These are phyloP conservation scores for Aspergillus sojae DNA, from an alignment of 2,329 filamentous ascomycete genomes.

Conservation along the genomic window DNA sequence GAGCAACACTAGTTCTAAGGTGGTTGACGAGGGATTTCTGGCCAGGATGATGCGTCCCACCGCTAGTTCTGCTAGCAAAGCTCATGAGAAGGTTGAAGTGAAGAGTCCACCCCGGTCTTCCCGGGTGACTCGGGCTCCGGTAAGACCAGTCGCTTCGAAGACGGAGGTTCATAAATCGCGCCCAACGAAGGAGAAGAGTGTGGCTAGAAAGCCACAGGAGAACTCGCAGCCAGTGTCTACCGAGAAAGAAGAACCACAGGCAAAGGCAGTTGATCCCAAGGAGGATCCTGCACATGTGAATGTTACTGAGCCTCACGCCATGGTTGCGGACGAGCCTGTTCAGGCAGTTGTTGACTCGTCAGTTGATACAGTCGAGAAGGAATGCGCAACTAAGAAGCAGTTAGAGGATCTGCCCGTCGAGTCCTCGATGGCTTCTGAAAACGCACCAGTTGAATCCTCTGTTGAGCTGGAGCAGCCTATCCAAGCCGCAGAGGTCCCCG, in stretches of 20 bases:
- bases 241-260: conserved; percentile 3
- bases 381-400: conserved; percentile 4
- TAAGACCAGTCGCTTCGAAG: conserved; percentile 27
- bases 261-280: conserved; percentile 2
- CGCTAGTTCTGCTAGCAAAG: conserved; percentile 53
- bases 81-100: conserved; percentile 49
- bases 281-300: conserved; percentile 3
- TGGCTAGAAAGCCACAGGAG: conserved; percentile 10
- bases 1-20: conserved; percentile 40
- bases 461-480: background rate
- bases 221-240: conserved; percentile 5
- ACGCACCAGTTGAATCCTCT: background rate
- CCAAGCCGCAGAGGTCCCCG: conserved; percentile 1
- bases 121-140: conserved; percentile 24
- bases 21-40: conserved; percentile 50
- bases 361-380: background rate
- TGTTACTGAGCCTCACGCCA: conserved; percentile 7
- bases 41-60: conserved; percentile 57
- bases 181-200: conserved; percentile 27
- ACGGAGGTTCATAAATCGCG: conserved; percentile 22
- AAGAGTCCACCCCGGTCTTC: conserved; percentile 41
- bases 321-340: conserved; percentile 6
- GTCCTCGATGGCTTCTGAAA: background rate
- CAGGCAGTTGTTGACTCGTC: conserved; percentile 2
- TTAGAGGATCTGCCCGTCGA: background rate